phyloP scores from a whole-genome alignment of 1,139 yeast species.

The Tardiomyces digboiensis region DNA sequence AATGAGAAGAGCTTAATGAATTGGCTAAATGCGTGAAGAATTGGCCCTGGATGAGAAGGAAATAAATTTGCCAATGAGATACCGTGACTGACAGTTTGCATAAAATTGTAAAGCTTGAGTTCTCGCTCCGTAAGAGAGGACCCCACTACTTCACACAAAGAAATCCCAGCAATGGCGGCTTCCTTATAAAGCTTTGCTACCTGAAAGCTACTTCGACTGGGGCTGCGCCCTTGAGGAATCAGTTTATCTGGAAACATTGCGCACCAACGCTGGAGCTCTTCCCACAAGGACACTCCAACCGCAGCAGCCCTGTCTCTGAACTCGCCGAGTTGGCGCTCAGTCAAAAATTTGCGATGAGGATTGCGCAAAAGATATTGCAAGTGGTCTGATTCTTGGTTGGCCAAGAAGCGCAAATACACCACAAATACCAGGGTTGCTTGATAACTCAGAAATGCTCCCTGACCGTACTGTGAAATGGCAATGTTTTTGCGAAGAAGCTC shows the following conservation, averaged over 20 bases:
- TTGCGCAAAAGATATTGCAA: background rate
- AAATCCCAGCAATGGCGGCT: too few species aligned
- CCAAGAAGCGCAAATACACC: background rate
- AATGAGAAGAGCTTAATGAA: background rate
- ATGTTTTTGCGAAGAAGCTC: background rate
- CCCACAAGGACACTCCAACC: background rate
- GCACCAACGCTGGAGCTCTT: background rate
- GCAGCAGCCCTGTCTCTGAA: background rate
- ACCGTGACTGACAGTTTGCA: too few species aligned
- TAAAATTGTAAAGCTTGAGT: too few species aligned
- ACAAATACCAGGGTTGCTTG: background rate
- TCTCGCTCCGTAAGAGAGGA: too few species aligned
- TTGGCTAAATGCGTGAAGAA: background rate
- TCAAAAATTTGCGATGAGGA: background rate
- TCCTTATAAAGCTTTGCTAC: too few species aligned
- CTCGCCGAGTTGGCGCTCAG: background rate
- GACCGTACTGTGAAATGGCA: background rate
- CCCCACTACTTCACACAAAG: too few species aligned
- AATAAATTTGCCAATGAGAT: too few species aligned
- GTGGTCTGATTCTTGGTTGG: background rate
- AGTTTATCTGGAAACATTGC: too few species aligned
- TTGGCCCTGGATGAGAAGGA: background rate
- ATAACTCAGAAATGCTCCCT: background rate
- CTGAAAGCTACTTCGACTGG: too few species aligned
- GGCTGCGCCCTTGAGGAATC: too few species aligned